Percentiles rank a stretch among this genome's conserved stretches.
phyloP scores from a whole-genome alignment of 768 basidiomycete species.

The Krasilnikovozyma curviuscula region DNA sequence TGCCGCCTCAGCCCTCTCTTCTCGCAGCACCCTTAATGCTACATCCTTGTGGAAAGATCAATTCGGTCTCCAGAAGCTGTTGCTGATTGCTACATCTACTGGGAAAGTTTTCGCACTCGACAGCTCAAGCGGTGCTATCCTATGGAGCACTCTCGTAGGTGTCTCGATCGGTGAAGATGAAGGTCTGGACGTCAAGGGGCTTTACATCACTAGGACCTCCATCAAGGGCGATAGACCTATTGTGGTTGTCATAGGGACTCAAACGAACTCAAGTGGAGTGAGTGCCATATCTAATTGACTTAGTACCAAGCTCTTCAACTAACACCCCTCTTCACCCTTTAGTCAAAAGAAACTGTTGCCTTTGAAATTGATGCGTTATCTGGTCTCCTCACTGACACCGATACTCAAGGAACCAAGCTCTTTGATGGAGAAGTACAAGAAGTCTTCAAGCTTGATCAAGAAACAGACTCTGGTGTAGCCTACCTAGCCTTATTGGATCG shows the following conservation, averaged over 20 bases:
- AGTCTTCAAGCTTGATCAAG: conserved; percentile 19
- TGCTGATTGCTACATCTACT: conserved; percentile 47
- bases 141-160: conserved; percentile 66
- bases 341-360: conserved; percentile 18
- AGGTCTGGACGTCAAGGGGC: conserved; percentile 18
- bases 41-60: conserved; percentile 47
- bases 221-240: conserved; percentile 15
- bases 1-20: conserved; percentile 26
- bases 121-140: conserved; percentile 48
- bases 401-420: conserved; percentile 16
- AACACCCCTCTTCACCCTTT: too few species aligned
- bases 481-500: conserved; percentile 21
- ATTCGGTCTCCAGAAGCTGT: conserved; percentile 71
- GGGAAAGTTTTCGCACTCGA: conserved; percentile 72
- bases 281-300: neutral
- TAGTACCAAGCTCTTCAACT: neutral
- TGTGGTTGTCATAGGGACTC: conserved; percentile 17
- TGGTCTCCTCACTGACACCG: conserved; percentile 15
- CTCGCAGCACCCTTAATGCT: conserved; percentile 24
- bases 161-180: conserved; percentile 39
- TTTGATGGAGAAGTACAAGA: conserved; percentile 15
- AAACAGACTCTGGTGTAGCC: conserved; percentile 11
- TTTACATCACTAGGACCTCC: conserved; percentile 20
- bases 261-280: conserved; percentile 14
- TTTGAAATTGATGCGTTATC: conserved; percentile 24